Conservation (phyloP, 257 asterid genomes). For the Capsicum pubescens region DNA sequence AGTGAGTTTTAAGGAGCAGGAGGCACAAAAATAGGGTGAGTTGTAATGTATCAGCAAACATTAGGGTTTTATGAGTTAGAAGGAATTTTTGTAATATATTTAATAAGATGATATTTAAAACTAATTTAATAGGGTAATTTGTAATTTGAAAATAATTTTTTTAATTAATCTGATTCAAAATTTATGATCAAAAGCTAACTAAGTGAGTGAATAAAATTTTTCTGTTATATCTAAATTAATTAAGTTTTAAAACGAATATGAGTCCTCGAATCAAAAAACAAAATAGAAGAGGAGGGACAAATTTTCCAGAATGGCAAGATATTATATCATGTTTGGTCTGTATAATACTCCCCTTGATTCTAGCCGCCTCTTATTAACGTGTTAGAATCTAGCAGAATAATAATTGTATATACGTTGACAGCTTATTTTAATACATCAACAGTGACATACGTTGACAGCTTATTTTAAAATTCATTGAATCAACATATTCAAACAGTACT, state of each 20-base stretch:
- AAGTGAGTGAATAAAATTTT: too few species aligned
- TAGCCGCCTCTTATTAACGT: neutral
- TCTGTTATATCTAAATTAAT: neutral
- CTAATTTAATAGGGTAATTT: too few species aligned
- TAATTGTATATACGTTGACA: neutral
- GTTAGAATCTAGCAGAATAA: neutral
- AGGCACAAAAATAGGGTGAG: too few species aligned
- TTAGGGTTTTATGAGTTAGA: too few species aligned
- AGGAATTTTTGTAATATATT: too few species aligned
- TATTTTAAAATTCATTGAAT: neutral
- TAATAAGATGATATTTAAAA: too few species aligned
- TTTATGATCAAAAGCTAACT: too few species aligned
- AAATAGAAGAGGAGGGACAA: neutral
- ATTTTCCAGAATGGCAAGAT: neutral
- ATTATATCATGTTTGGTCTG: neutral
- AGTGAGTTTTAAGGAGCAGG: too few species aligned
- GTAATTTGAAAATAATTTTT: too few species aligned
- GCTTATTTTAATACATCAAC: neutral
- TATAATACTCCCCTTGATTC: neutral
- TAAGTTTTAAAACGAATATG: neutral
- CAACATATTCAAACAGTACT: neutral
- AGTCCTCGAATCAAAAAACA: neutral
- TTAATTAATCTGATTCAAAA: too few species aligned
- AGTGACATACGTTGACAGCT: neutral
- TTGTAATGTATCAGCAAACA: too few species aligned